Evolutionary conservation across 169 alveolate species (phyloP).

Genomic region (Plasmodium sp.): DNA sequence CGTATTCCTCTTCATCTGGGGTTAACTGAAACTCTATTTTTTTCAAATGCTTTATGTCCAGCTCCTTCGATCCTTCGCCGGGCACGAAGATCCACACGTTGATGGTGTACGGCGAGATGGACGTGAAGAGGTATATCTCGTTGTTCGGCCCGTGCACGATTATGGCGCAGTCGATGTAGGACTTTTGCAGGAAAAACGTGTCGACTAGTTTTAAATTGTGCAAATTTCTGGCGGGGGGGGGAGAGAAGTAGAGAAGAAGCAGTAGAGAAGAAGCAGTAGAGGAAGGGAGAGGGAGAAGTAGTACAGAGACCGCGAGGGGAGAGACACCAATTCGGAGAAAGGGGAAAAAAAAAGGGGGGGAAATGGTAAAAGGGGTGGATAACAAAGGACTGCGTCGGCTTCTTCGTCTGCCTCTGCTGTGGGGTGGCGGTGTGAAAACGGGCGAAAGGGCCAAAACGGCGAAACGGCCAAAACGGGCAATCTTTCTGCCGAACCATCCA

Average conservation of each 20-base stretch:
- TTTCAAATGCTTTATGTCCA: conserved; percentile 67
- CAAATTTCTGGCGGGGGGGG: conserved; percentile 56
- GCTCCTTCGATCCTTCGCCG: conserved; percentile 72
- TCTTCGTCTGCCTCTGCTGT: neutral
- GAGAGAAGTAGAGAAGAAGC: neutral
- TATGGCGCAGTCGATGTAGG: conserved; percentile 72
- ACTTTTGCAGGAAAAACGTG: conserved; percentile 62
- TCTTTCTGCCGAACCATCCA: neutral
- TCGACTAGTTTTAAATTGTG: conserved; percentile 75
- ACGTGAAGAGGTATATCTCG: conserved; percentile 70
- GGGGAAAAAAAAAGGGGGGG: neutral
- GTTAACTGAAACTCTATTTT: conserved; percentile 72
- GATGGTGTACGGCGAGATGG: conserved; percentile 58
- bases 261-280: too few relatives aligned
- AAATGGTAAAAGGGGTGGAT: neutral
- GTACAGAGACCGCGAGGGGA: neutral
- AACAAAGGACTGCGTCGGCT: neutral
- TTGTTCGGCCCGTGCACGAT: conserved; percentile 74
- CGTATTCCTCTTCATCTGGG: conserved; percentile 59
- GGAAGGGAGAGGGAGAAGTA: too few relatives aligned
- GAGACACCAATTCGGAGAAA: neutral
- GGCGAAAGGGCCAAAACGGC: neutral
- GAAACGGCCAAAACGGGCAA: neutral
- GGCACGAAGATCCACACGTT: conserved; percentile 75
- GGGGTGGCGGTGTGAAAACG: neutral